Evolutionary conservation across 345 rosid genomes (phyloP).

Genomic region (Gossypium sturtianum): DNA sequence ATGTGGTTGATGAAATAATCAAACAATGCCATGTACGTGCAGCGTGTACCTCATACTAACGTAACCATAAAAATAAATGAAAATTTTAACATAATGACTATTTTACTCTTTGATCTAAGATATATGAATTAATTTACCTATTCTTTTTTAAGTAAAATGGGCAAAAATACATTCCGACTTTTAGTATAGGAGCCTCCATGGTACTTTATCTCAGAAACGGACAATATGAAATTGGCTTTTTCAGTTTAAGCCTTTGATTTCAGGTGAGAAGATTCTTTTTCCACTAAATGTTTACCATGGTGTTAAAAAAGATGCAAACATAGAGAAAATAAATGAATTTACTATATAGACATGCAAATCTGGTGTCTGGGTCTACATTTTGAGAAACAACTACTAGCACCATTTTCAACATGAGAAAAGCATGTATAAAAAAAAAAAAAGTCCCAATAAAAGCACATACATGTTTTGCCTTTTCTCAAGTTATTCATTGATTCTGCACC

Average conservation of each 20-base stretch:
- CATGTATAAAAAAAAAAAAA: background rate
- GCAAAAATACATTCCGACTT: too few species aligned
- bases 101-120: too few species aligned
- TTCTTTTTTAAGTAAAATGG: too few species aligned
- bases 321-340: background rate
- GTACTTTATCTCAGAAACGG: background rate
- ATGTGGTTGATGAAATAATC: too few species aligned
- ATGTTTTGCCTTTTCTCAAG: background rate
- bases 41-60: too few species aligned
- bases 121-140: too few species aligned
- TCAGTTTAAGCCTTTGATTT: background rate
- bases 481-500: background rate
- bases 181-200: too few species aligned
- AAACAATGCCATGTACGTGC: too few species aligned
- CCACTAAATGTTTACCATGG: background rate
- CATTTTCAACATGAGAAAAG: background rate
- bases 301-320: background rate
- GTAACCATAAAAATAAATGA: too few species aligned
- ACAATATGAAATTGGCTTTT: background rate
- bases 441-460: background rate
- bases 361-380: background rate
- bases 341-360: background rate
- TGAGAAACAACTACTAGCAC: background rate
- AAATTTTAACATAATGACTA: too few species aligned
- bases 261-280: background rate